Conservation (phyloP, 495 filamentous ascomycete species). For the Penicillium fimorum region DNA sequence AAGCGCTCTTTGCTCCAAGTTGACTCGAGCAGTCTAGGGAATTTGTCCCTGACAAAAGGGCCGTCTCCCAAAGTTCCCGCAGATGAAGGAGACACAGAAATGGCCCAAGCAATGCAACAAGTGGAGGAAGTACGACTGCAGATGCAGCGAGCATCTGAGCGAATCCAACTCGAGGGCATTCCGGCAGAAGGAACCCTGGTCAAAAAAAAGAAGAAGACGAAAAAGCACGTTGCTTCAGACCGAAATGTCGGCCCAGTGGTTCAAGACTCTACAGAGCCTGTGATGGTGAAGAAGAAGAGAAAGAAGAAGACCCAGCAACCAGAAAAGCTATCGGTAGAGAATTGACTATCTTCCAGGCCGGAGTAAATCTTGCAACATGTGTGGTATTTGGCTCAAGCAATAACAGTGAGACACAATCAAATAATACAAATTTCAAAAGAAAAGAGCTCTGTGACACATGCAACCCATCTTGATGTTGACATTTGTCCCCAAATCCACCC, state of each 20-base stretch:
- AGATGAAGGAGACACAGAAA: slow-evolving; percentile 69
- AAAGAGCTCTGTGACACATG: not conserved
- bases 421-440: slow-evolving; percentile 5
- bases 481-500: not conserved
- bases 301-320: slow-evolving; percentile 18
- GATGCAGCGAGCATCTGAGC: slow-evolving; percentile 88
- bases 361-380: not conserved
- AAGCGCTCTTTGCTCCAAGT: slow-evolving; percentile 70
- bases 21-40: slow-evolving; percentile 74
- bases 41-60: slow-evolving; percentile 56
- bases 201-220: slow-evolving; percentile 69
- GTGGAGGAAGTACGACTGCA: slow-evolving; percentile 80
- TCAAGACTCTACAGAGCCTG: not conserved
- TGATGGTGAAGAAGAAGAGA: slow-evolving; percentile 14
- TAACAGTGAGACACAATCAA: slow-evolving; percentile 7
- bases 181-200: slow-evolving; percentile 71
- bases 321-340: slow-evolving; percentile 1
- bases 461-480: not conserved
- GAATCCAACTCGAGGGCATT: slow-evolving; percentile 69
- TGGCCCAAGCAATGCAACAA: slow-evolving; percentile 78
- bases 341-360: not conserved
- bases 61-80: slow-evolving; percentile 4
- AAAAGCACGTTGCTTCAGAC: slow-evolving; percentile 8
- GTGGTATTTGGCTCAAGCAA: slow-evolving; percentile 1
- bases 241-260: not conserved